Evolutionary conservation across 371 early-diverging fungal species (phyloP), one percentile per base, ranked within the genome.

Genomic region (Mycotypha africana): DNA sequence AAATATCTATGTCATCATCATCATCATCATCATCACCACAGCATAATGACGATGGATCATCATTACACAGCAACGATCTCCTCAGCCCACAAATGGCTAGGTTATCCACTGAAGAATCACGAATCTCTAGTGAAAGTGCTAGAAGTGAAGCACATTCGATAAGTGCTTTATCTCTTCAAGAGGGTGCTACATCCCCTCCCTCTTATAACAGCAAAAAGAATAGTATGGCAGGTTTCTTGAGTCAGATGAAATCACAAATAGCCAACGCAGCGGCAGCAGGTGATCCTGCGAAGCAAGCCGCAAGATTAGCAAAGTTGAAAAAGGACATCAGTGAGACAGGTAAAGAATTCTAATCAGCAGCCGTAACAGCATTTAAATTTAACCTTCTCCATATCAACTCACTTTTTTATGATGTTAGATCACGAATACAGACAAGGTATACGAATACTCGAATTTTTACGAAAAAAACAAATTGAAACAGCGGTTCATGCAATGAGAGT

Each of bases 251-350:
- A 15, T 67, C 65, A 7, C 74, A 74, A 17, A 20, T 70, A 12
- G 65, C 61, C 3, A 67, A 60, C 39, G 66, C 61, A n/a, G 56
- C 65, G n/a, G 67, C 59, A 7, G 58, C 62, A 8, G 57, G 39
- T 2, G 74, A 73, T 42, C 51, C 64, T 12, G 51, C 60, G 1
- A 69, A 68, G 37, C 68, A 66, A 21, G 63, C 56, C 20, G 56
- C 62, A 15, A 54, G 65, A 38, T 45, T 64, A 12, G 72, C 65
- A 31, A 75, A 71, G 55, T 38, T 70, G 31, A 74, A 67, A 43
- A 74, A 74, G 12, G 81, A 81, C 32, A 73, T 81, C 40, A 48
- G 58, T 21, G 76, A 76, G 30, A 61, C 78, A 49, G 81, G 81
- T 76, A 73, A 48, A 30, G 19, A 34, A 34, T 20, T 38, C 16